Evolutionary conservation across 1,139 yeast species (phyloP).

Genomic region (Magnusiomyces ingens): DNA sequence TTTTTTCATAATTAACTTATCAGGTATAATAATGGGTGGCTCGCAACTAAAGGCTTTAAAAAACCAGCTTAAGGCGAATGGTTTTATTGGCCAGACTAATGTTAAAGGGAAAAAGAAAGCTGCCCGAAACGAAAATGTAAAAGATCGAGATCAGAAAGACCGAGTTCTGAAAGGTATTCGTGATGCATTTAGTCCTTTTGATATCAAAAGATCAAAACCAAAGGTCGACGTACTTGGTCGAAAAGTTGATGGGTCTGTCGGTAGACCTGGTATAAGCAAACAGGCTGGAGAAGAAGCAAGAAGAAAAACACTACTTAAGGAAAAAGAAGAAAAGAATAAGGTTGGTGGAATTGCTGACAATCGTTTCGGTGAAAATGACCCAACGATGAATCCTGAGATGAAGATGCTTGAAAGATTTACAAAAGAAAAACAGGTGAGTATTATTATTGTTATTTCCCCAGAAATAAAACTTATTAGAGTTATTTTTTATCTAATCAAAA

Average conservation of each 20-base stretch:
- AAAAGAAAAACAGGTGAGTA: constrained; percentile 58
- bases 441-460: neutral
- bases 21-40: constrained; percentile 61
- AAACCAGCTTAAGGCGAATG: constrained; percentile 67
- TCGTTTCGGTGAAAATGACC: constrained; percentile 86
- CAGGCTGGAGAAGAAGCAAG: constrained; percentile 69
- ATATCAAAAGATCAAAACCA: constrained; percentile 54
- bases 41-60: constrained; percentile 81
- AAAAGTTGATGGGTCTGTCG: constrained; percentile 55
- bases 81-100: constrained; percentile 77
- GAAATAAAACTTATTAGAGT: no score
- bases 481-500: constrained; percentile 6
- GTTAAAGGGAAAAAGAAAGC: constrained; percentile 46
- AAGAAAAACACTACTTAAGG: constrained; percentile 58
- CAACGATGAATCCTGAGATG: constrained; percentile 70
- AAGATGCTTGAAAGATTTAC: constrained; percentile 94
- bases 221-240: constrained; percentile 60
- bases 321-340: constrained; percentile 53
- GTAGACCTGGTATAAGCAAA: constrained; percentile 65
- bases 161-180: constrained; percentile 56
- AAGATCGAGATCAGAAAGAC: constrained; percentile 59
- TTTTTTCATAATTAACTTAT: constrained; percentile 15
- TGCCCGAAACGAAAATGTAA: constrained; percentile 46
- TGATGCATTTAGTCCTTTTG: constrained; percentile 84
- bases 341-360: constrained; percentile 77